phyloP scores from a whole-genome alignment of 192 early-diverging fungal species.

The Coemansia sp. region DNA sequence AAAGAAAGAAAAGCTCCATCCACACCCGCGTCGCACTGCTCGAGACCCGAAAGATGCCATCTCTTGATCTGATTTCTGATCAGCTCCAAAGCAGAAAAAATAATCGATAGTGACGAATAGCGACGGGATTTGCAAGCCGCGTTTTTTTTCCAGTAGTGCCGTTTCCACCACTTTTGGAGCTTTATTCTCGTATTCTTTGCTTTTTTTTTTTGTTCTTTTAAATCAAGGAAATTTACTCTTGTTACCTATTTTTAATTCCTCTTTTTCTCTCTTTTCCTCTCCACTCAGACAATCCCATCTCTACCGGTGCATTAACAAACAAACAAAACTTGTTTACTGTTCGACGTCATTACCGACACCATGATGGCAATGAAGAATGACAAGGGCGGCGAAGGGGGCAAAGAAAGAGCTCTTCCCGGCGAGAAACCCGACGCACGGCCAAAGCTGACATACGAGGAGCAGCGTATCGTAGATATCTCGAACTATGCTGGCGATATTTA shows the following conservation, averaged over 20 bases:
- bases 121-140: neutral
- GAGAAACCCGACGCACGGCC: neutral
- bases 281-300: neutral
- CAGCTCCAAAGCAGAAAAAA: neutral
- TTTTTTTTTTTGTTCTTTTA: neutral
- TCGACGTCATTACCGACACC: neutral
- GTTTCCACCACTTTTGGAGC: no score
- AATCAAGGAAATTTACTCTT: neutral
- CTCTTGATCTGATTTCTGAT: neutral
- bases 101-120: neutral
- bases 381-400: conserved; percentile 16
- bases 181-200: neutral
- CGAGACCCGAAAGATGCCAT: neutral
- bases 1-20: neutral
- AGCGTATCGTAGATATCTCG: conserved; percentile 24
- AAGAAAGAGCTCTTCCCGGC: neutral
- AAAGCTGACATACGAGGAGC: conserved; percentile 28
- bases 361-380: conserved; percentile 35
- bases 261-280: neutral
- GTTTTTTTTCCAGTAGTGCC: neutral
- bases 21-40: neutral
- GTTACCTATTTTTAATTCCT: neutral
- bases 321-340: neutral
- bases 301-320: neutral
- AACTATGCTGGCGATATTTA: conserved; percentile 39